A percentile compares a stretch with the other conserved stretches of the same genome.
Conservation (phyloP, 1,284 basidiomycete genomes). For the Kalmanozyma brasiliensis region DNA sequence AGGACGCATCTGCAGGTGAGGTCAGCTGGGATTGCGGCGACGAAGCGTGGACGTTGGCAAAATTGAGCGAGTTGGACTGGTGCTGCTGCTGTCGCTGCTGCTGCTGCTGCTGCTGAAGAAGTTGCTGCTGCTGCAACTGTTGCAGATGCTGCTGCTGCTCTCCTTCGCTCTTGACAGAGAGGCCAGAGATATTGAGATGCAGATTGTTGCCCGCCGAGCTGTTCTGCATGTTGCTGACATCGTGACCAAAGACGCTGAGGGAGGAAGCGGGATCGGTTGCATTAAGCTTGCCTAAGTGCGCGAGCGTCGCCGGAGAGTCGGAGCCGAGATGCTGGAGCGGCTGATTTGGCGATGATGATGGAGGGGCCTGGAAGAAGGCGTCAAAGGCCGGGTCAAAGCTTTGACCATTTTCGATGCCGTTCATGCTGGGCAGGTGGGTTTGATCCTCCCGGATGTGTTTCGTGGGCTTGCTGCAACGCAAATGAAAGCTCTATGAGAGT, state of each 20-base stretch:
- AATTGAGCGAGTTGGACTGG: slow-evolving; percentile 15
- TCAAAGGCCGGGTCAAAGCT: slow-evolving; percentile 44
- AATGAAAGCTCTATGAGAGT: no score
- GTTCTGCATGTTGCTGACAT: slow-evolving; percentile 18
- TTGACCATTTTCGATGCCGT: slow-evolving; percentile 48
- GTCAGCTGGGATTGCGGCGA: slow-evolving; percentile 31
- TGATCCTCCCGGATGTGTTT: no score
- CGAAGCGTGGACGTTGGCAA: slow-evolving; percentile 11
- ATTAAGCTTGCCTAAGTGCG: slow-evolving; percentile 10
- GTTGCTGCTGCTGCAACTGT: slow-evolving; percentile 26
- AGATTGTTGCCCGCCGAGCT: slow-evolving; percentile 38
- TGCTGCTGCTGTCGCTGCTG: slow-evolving; percentile 23
- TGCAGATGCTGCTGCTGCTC: slow-evolving; percentile 18
- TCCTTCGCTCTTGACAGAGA: slow-evolving; percentile 37
- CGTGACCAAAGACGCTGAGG: slow-evolving; percentile 13
- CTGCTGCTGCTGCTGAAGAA: slow-evolving; percentile 25
- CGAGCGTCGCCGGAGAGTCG: slow-evolving; percentile 16
- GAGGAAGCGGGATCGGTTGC: slow-evolving; percentile 21
- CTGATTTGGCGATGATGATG: slow-evolving; percentile 22
- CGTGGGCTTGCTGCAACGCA: no score
- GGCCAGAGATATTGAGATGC: slow-evolving; percentile 46
- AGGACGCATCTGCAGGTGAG: slow-evolving; percentile 30
- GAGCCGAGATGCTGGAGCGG: slow-evolving; percentile 11
- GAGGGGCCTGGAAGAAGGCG: slow-evolving; percentile 42
- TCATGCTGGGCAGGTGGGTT: slow-evolving; percentile 21